Percentiles rank a stretch among this genome's conserved stretches.
Evolutionary conservation across 257 asterid genomes (phyloP).

Genomic region (Capsicum pubescens): DNA sequence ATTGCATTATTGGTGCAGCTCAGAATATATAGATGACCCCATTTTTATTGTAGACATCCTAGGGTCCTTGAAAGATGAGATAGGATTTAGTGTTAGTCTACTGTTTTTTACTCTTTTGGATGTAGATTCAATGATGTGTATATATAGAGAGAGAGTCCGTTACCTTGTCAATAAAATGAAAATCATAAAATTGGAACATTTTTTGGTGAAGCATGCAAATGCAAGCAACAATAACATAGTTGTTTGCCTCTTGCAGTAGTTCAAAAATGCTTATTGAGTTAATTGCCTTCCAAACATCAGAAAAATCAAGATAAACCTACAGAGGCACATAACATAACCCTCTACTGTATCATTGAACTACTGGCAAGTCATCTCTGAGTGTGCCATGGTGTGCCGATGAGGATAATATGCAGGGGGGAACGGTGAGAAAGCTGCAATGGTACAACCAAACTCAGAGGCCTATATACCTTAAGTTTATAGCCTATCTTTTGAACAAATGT

Average conservation of each 20-base stretch:
- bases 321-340: not conserved
- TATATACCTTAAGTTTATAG: not conserved
- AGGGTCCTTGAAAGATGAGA: too few species aligned
- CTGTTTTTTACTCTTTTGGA: too few species aligned
- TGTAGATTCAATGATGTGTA: too few species aligned
- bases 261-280: not conserved
- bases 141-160: too few species aligned
- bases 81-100: too few species aligned
- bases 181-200: not conserved
- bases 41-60: too few species aligned
- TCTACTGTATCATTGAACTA: not conserved
- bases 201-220: not conserved
- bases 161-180: too few species aligned
- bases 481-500: slow-evolving; percentile 13
- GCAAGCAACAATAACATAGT: not conserved
- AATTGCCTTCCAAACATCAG: not conserved
- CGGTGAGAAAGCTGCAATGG: slow-evolving; percentile 1
- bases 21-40: too few species aligned
- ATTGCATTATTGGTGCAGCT: too few species aligned
- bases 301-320: not conserved
- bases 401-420: not conserved
- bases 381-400: not conserved
- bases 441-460: slow-evolving; percentile 6
- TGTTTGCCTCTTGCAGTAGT: not conserved
- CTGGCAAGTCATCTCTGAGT: not conserved